Evolutionary conservation across 1,284 basidiomycete genomes (phyloP).

Genomic region (Ustilago cynodontis): DNA sequence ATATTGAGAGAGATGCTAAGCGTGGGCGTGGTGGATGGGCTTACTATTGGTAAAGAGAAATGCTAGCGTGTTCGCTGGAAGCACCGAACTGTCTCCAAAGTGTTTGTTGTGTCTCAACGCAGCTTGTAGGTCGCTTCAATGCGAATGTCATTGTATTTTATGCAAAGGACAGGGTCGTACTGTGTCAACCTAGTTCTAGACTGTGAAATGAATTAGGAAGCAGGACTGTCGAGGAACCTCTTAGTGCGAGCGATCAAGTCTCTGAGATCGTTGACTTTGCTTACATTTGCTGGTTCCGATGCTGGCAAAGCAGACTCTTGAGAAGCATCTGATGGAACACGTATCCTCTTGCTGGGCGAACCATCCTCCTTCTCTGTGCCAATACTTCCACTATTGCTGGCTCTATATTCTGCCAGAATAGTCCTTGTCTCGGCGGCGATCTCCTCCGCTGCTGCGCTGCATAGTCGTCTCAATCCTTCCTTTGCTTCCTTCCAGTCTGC

Average conservation of each 20-base stretch:
- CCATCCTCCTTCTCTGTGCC: background rate
- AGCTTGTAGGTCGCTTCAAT: background rate
- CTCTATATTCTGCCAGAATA: slow-evolving; percentile 16
- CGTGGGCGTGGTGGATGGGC: slow-evolving; percentile 48
- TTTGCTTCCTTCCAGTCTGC: slow-evolving; percentile 8
- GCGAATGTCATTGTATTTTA: background rate
- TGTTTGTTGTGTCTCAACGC: background rate
- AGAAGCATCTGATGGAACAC: background rate
- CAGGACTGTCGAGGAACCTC: slow-evolving; percentile 26
- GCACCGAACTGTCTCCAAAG: background rate
- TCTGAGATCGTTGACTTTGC: slow-evolving; percentile 20
- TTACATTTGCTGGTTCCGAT: slow-evolving; percentile 1
- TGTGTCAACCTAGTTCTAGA: background rate
- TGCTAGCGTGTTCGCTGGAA: too few relatives aligned
- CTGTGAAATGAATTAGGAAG: background rate
- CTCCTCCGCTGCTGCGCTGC: slow-evolving; percentile 29
- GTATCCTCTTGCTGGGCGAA: slow-evolving; percentile 9
- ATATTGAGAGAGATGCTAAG: slow-evolving; percentile 47
- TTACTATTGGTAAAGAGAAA: slow-evolving; percentile 37
- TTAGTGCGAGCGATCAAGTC: slow-evolving; percentile 33
- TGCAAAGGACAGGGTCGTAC: background rate
- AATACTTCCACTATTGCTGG: background rate
- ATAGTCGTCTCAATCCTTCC: slow-evolving; percentile 13
- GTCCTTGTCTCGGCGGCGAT: slow-evolving; percentile 25
- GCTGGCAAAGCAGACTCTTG: background rate